phyloP scores from a whole-genome alignment of 495 filamentous ascomycete genomes.

The Tuber aestivum region DNA sequence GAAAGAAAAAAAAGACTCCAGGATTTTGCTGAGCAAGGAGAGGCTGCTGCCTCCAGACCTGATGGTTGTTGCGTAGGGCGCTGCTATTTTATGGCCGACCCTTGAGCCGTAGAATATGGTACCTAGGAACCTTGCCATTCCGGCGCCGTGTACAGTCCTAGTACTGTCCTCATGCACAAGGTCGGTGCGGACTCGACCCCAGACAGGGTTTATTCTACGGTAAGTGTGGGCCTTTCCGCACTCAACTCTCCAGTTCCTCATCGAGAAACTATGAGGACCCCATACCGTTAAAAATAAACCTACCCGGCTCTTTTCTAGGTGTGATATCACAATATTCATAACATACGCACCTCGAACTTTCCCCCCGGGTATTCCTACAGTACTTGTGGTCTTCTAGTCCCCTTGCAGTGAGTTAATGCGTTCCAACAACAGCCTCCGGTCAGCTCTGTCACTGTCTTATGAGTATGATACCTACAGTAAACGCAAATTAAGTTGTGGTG shows the following conservation, averaged over 20 bases:
- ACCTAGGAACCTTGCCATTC: neutral
- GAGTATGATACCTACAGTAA: no score
- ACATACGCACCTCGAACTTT: neutral
- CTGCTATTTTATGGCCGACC: no score
- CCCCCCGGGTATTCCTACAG: neutral
- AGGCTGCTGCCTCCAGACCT: no score
- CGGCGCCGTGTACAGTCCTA: neutral
- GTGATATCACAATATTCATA: neutral
- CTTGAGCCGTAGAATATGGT: neutral
- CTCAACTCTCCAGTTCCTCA: neutral
- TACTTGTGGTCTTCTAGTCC: no score
- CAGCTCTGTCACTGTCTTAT: neutral
- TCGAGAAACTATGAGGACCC: neutral
- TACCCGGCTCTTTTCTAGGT: neutral
- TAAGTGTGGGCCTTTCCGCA: neutral
- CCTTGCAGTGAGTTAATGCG: no score
- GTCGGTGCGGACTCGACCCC: neutral
- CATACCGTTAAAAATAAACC: neutral
- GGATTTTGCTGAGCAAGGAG: no score
- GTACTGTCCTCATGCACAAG: neutral
- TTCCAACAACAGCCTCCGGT: neutral
- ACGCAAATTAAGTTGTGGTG: no score
- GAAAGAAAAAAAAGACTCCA: no score
- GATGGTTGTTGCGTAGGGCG: no score
- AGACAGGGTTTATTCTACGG: neutral